Conservation (phyloP, 1,284 basidiomycete genomes). For the Vanrija humicola region DNA sequence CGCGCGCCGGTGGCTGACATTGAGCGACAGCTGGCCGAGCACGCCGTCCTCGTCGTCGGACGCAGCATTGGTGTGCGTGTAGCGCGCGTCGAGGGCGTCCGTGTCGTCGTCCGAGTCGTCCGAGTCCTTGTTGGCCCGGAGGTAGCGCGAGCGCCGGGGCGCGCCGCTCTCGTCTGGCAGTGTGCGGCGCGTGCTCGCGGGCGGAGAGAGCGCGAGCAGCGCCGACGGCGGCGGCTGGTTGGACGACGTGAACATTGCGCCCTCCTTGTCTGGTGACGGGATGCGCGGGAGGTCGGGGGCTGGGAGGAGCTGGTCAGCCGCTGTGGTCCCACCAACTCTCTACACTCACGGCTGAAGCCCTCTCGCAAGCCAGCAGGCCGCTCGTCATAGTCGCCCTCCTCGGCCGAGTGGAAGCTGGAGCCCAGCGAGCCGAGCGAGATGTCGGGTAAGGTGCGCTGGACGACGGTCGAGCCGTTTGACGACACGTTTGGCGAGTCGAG, state of each 20-base stretch:
- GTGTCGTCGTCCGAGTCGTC: slow-evolving; percentile 18
- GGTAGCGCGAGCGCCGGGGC: slow-evolving; percentile 26
- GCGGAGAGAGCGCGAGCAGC: slow-evolving; percentile 32
- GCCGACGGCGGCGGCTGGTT: slow-evolving; percentile 19
- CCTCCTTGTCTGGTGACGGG: no score
- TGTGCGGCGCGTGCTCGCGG: slow-evolving; percentile 32
- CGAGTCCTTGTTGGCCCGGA: slow-evolving; percentile 17
- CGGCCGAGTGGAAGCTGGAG: slow-evolving; percentile 43
- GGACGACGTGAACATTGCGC: neutral
- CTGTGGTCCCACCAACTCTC: no score
- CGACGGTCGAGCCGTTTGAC: slow-evolving; percentile 33
- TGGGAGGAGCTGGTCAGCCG: neutral
- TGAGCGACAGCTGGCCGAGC: slow-evolving; percentile 25
- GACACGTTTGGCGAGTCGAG: slow-evolving; percentile 35
- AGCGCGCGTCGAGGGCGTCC: slow-evolving; percentile 20
- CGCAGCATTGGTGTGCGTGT: slow-evolving; percentile 6
- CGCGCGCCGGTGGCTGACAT: slow-evolving; percentile 20
- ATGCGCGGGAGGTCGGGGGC: no score
- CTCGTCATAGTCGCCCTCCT: slow-evolving; percentile 28
- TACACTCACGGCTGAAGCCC: no score
- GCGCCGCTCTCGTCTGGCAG: slow-evolving; percentile 22
- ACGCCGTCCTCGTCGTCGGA: slow-evolving; percentile 17
- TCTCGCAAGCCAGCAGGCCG: no score
- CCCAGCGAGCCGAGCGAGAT: slow-evolving; percentile 46
- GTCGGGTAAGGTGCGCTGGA: slow-evolving; percentile 41